Base-by-base conservation (phyloP, 352 stramenopile species). In the Pythium aquatile region DNA sequence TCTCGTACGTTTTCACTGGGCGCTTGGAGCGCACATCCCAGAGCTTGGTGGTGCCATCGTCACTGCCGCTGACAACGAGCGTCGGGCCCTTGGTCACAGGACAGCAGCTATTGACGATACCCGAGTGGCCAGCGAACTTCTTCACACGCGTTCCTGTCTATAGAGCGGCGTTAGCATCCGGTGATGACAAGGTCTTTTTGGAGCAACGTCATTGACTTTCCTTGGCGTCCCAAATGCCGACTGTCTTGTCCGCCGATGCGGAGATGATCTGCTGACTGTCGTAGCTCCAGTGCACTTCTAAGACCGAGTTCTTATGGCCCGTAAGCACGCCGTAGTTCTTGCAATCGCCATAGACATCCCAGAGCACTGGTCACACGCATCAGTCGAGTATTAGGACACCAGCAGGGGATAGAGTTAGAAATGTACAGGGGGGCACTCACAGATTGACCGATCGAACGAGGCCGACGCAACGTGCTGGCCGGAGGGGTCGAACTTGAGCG, bases 231-330 rank as follows among this genome's bases (percentile, higher is more conserved):
- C 88, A 95, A 7, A 95, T 57, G n/a, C 78, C 87, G 29, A 98
- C 69, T 3, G 88, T 97, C 69, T 97, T 98, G 75, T 98, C 96
- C 5, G 95, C 96, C 55, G 89, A 98, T 20, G 86, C 88, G 8
- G 93, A 98, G 26, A 97, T 78, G 32, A 99, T 58, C 37, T 88
- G 81, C 40, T 84, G 66, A 42, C 83, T 91, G 77, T 98, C 88
- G 65, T 92, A 92, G 9, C 83, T 95, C 87, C 93, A 99, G 56
- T 94, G 80, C 11, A 97, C 75, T 72, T 98, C 89, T 28, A 98
- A 62, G 30, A 98, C 87, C 6, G 96, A 94, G 75, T 98, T 99
- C 78, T 98, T 98, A 75, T 99, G 96, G 24, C 94, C 96, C 9
- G 47, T 77, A 17, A 98, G 73, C n/a, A 98, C 78, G 66, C 90